Conservation (phyloP, 306 rosid species). For the Medicago arabica region DNA sequence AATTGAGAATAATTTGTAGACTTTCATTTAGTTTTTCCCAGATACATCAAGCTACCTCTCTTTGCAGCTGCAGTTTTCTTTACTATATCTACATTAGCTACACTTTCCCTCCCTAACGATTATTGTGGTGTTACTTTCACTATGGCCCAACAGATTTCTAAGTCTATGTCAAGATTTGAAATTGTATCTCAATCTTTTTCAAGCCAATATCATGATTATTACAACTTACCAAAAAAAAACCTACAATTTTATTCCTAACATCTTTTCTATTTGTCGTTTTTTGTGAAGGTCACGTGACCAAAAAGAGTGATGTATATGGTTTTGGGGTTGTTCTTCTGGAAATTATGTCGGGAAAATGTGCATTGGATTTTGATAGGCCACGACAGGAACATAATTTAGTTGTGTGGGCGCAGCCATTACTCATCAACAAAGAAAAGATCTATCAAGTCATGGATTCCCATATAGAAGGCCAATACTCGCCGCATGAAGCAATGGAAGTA, state of each 20-base stretch:
- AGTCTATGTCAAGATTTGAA: too few relatives aligned
- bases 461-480: conserved; percentile 69
- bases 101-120: too few relatives aligned
- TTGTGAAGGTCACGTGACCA: not conserved
- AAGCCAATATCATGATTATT: too few relatives aligned
- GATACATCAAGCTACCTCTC: too few relatives aligned
- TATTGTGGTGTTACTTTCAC: too few relatives aligned
- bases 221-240: too few relatives aligned
- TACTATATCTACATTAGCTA: too few relatives aligned
- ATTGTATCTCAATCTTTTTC: too few relatives aligned
- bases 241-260: not conserved
- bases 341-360: not conserved
- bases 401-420: conserved; percentile 74
- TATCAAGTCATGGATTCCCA: conserved; percentile 66
- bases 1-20: conserved; percentile 9
- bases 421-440: conserved; percentile 63
- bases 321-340: not conserved
- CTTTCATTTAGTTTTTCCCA: too few relatives aligned
- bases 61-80: too few relatives aligned
- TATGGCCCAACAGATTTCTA: too few relatives aligned
- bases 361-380: not conserved
- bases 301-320: not conserved
- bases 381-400: accelerated
- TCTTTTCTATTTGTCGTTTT: too few relatives aligned
- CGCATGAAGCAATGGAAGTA: conserved; percentile 54